These are phyloP conservation scores for Phytopythium sindhum DNA, from an alignment of 352 stramenopile genomes.

Conservation along the genomic window DNA sequence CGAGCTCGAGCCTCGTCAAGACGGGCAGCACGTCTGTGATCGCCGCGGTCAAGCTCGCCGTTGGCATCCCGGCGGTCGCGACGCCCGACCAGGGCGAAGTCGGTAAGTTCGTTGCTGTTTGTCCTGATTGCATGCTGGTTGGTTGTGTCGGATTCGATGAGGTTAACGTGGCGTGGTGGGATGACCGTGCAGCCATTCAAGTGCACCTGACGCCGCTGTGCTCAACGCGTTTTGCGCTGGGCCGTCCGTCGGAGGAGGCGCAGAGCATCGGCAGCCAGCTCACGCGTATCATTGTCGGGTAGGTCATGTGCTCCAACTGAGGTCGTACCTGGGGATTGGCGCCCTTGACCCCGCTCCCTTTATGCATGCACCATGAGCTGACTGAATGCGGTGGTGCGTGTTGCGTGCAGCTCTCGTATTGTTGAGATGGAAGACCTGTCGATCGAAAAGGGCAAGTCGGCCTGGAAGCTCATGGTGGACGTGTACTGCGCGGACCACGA, in stretches of 20 bases:
- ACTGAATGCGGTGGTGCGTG: neutral
- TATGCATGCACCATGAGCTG: neutral
- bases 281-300: slow-evolving; percentile 70
- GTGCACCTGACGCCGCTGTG: slow-evolving; percentile 80
- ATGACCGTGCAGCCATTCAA: slow-evolving; percentile 46
- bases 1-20: slow-evolving; percentile 74
- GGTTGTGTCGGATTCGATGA: neutral
- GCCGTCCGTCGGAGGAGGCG: slow-evolving; percentile 69
- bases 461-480: slow-evolving; percentile 81
- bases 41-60: slow-evolving; percentile 66
- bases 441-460: slow-evolving; percentile 71
- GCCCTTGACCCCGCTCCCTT: no score
- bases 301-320: no score
- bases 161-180: neutral
- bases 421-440: slow-evolving; percentile 75
- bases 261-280: slow-evolving; percentile 79
- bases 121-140: no score
- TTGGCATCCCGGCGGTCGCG: slow-evolving; percentile 60
- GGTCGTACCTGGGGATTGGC: no score
- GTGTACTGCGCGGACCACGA: slow-evolving; percentile 82
- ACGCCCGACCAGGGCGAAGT: slow-evolving; percentile 79
- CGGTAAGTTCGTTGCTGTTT: slow-evolving; percentile 17
- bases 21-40: slow-evolving; percentile 72
- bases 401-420: slow-evolving; percentile 46
- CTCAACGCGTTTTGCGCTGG: slow-evolving; percentile 66